A percentile compares a stretch with the other conserved stretches of the same genome.
These are phyloP conservation scores for Rubroboletus pulcherrimus DNA, from an alignment of 768 basidiomycete genomes.

Conservation along the genomic window DNA sequence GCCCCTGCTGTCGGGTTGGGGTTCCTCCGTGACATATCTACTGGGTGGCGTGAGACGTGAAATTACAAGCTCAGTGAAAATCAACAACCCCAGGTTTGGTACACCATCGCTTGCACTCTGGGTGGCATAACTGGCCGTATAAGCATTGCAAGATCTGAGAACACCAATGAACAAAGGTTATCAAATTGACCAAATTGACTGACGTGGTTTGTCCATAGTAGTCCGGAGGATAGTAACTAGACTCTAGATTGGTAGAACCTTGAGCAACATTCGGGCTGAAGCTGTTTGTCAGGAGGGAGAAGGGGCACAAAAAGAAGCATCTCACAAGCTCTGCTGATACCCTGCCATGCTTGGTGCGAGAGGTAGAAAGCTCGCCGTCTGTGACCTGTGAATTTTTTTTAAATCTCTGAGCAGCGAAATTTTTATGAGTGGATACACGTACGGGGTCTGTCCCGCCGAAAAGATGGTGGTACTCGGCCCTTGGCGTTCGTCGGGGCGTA, in stretches of 20 bases:
- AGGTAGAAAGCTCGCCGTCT: neutral
- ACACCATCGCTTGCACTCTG: neutral
- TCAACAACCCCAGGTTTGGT: constrained; percentile 12
- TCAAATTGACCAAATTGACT: constrained; percentile 1
- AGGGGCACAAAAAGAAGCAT: neutral
- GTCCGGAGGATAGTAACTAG: constrained; percentile 1
- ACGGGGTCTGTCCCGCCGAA: constrained; percentile 7
- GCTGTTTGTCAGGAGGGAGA: neutral
- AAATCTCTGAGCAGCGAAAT: neutral
- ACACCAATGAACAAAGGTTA: neutral
- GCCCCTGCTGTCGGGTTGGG: neutral
- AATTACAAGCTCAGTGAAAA: constrained; percentile 7
- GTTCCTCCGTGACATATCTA: constrained; percentile 12
- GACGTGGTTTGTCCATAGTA: constrained; percentile 13
- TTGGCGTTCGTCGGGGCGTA: constrained; percentile 5
- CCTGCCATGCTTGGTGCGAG: neutral
- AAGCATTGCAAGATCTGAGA: neutral
- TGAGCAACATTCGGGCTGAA: constrained; percentile 9
- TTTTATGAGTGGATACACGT: constrained; percentile 2
- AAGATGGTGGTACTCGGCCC: neutral
- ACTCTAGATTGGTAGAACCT: neutral
- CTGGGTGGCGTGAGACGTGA: constrained; percentile 8
- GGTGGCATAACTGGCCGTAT: constrained; percentile 4
- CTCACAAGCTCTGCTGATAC: constrained; percentile 18
- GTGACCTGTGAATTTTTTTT: constrained; percentile 6